These are phyloP conservation scores for Melampsora americana DNA, from an alignment of 1,284 basidiomycete species.

Conservation along the genomic window DNA sequence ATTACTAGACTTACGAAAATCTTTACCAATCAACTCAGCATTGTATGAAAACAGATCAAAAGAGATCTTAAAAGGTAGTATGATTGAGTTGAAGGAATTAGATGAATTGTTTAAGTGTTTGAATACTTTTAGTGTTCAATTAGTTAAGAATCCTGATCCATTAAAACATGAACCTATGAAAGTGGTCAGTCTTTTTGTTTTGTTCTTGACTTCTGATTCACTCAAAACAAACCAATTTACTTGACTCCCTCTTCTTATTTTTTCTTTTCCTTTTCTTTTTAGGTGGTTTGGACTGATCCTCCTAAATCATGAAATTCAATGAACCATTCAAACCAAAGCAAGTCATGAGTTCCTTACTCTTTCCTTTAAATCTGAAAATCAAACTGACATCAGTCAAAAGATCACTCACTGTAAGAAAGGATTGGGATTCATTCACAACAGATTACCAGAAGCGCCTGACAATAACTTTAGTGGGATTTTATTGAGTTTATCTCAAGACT, in stretches of 20 bases:
- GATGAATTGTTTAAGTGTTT: slow-evolving; percentile 21
- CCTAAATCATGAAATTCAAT: neutral
- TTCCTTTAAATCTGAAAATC: too few relatives aligned
- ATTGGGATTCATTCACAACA: too few relatives aligned
- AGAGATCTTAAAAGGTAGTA: neutral
- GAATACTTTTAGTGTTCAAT: slow-evolving; percentile 38
- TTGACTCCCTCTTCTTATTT: neutral
- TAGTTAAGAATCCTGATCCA: slow-evolving; percentile 40
- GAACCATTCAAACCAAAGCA: too few relatives aligned
- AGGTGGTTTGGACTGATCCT: slow-evolving; percentile 5
- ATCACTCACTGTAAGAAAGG: too few relatives aligned
- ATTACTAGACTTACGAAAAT: slow-evolving; percentile 15
- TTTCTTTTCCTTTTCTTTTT: neutral
- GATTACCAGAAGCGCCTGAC: too few relatives aligned
- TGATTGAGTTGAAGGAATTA: neutral
- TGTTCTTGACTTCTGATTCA: neutral
- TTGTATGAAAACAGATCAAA: neutral
- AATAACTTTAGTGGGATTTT: too few relatives aligned
- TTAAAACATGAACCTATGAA: slow-evolving; percentile 37
- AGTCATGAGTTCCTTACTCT: too few relatives aligned
- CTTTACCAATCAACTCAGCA: neutral
- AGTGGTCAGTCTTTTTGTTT: slow-evolving; percentile 15
- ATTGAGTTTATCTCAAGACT: too few relatives aligned
- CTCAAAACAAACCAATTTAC: too few relatives aligned
- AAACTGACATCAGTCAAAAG: too few relatives aligned